These are phyloP conservation scores for Colletotrichum orbiculare DNA, from an alignment of 2,329 filamentous ascomycete species.

Conservation along the genomic window DNA sequence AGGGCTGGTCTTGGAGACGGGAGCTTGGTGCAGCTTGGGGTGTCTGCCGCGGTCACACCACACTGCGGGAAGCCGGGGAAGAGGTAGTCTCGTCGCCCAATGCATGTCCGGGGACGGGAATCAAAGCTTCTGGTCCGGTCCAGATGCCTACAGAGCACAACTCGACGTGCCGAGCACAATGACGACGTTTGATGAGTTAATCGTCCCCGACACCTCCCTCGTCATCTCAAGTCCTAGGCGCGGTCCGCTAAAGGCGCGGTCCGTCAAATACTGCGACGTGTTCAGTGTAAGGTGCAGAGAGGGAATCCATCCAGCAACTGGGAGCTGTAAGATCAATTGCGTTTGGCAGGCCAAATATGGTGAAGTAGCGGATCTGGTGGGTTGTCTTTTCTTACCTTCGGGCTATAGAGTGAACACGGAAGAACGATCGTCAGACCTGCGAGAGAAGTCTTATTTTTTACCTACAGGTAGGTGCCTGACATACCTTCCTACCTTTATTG, in stretches of 20 bases:
- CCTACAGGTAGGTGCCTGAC: no score
- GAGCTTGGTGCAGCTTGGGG: constrained; percentile 1
- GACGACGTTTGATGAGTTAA: constrained; percentile 18
- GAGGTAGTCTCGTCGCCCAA: constrained; percentile 18
- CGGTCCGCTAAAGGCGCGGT: no score
- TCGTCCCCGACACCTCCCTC: constrained; percentile 10
- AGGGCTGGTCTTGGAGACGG: background rate
- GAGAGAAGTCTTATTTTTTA: no score
- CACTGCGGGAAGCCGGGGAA: background rate
- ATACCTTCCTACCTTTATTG: no score
- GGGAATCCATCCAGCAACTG: no score
- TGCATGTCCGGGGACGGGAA: constrained; percentile 22
- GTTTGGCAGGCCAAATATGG: no score
- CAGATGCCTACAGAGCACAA: background rate
- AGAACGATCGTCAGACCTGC: no score
- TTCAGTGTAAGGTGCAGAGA: background rate
- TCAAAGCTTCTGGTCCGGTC: constrained; percentile 12
- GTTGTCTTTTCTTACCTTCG: no score
- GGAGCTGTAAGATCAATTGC: no score
- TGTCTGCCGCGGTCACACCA: background rate
- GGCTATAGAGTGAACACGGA: no score
- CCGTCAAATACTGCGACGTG: constrained; percentile 7
- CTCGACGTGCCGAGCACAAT: background rate
- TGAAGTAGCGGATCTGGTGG: no score
- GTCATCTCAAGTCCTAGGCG: constrained; percentile 2